These are phyloP conservation scores for Spatholobus suberectus DNA, from an alignment of 306 rosid genomes.

Conservation along the genomic window DNA sequence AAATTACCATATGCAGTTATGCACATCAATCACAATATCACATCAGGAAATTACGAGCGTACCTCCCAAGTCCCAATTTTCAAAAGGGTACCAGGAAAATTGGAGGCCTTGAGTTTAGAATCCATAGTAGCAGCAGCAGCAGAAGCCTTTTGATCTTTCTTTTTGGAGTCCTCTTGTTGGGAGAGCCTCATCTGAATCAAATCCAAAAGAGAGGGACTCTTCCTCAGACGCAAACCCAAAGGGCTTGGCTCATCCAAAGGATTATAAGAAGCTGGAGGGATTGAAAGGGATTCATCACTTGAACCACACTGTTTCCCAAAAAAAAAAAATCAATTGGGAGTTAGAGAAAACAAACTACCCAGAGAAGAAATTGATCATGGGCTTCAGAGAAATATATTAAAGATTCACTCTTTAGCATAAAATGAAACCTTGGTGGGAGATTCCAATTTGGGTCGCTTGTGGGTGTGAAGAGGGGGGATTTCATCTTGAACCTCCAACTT, in stretches of 20 bases:
- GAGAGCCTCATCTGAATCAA: conserved; percentile 87
- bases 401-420: background rate
- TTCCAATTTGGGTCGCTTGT: conserved; percentile 59
- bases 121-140: conserved; percentile 37
- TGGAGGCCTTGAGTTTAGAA: conserved; percentile 81
- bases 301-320: conserved; percentile 44
- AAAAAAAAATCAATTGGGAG: too few species aligned
- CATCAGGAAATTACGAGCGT: background rate
- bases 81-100: conserved; percentile 73
- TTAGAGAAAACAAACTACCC: background rate
- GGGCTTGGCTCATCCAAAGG: conserved; percentile 91
- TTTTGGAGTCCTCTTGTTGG: conserved; percentile 47
- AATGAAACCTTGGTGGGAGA: conserved; percentile 49
- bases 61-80: conserved; percentile 91
- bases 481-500: conserved; percentile 62
- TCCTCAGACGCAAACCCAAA: conserved; percentile 75
- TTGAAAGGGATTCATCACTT: conserved; percentile 31
- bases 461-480: conserved; percentile 38
- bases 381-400: background rate
- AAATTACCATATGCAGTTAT: conserved; percentile 32
- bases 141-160: conserved; percentile 55
- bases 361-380: background rate
- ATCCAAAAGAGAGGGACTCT: conserved; percentile 86
- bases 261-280: conserved; percentile 44
- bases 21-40: background rate